These are phyloP conservation scores for Asterochloris erici DNA, from an alignment of 139 green algal species.

Conservation along the genomic window DNA sequence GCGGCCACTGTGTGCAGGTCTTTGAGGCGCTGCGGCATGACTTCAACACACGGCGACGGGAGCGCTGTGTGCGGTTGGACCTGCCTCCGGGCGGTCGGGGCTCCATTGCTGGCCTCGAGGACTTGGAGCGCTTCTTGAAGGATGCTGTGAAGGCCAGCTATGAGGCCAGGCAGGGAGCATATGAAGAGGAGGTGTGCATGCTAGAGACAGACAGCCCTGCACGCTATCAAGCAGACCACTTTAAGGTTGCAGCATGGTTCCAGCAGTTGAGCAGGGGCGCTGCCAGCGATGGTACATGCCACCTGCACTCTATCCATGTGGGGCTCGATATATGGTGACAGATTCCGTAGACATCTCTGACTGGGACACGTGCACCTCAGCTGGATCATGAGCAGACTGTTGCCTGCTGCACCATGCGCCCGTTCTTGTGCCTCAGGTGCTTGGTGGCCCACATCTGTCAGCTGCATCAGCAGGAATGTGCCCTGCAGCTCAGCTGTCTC, in stretches of 20 bases:
- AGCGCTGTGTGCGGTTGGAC: conserved; percentile 56
- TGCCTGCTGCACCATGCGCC: too few relatives aligned
- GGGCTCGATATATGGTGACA: too few relatives aligned
- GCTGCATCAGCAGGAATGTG: not conserved
- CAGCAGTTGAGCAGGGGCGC: too few relatives aligned
- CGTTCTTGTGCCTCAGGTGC: too few relatives aligned
- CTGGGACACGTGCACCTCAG: too few relatives aligned
- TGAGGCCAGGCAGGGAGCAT: conserved; percentile 68
- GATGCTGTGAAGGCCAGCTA: conserved; percentile 65
- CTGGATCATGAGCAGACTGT: too few relatives aligned
- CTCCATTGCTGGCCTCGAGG: conserved; percentile 43
- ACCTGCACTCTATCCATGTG: too few relatives aligned
- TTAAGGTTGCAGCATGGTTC: too few relatives aligned
- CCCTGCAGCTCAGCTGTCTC: not conserved
- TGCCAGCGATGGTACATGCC: too few relatives aligned
- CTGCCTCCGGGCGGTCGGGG: conserved; percentile 17
- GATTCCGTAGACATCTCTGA: too few relatives aligned
- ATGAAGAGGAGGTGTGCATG: conserved; percentile 65
- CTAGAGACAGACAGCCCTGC: too few relatives aligned
- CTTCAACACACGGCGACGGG: conserved; percentile 45
- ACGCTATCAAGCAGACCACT: too few relatives aligned
- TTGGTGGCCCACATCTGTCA: not conserved
- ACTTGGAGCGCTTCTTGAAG: conserved; percentile 57
- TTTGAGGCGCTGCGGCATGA: conserved; percentile 70
- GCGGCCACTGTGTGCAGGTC: conserved; percentile 27